phyloP scores from a whole-genome alignment of 2,329 filamentous ascomycete genomes.

The Colletotrichum cuscutae region DNA sequence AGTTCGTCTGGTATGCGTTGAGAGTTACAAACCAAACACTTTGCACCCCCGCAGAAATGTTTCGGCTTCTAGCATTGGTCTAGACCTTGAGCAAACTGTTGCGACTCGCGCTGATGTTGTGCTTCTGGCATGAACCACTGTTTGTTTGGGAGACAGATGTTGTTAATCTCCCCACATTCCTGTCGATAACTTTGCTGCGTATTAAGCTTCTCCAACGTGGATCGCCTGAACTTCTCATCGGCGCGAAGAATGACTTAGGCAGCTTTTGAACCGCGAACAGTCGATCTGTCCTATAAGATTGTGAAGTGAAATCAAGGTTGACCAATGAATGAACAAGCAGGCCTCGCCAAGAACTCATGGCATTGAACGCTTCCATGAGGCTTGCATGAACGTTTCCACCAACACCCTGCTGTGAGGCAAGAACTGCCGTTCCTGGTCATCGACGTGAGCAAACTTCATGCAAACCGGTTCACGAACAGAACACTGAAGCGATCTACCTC shows the following conservation, averaged over 20 bases:
- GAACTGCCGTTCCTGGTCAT: not conserved
- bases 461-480: conserved; percentile 4
- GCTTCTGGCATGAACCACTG: conserved; percentile 3
- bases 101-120: not conserved
- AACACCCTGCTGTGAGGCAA: not conserved
- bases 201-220: not conserved
- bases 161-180: not conserved
- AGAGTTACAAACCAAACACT: not conserved
- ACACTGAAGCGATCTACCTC: not conserved
- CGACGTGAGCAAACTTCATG: not conserved
- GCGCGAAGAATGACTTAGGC: not conserved
- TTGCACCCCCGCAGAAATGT: not conserved
- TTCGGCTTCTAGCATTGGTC: not conserved
- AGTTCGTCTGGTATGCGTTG: conserved; percentile 6
- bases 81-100: not conserved
- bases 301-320: not conserved
- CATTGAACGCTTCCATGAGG: not conserved
- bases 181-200: not conserved
- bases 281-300: no score
- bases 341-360: not conserved
- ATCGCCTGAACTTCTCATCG: not conserved
- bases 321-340: not conserved
- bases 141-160: not conserved
- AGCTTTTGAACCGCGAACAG: not conserved
- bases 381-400: not conserved